Conservation (phyloP, 805 yeast genomes). For the Wickerhamiella musiphila region DNA sequence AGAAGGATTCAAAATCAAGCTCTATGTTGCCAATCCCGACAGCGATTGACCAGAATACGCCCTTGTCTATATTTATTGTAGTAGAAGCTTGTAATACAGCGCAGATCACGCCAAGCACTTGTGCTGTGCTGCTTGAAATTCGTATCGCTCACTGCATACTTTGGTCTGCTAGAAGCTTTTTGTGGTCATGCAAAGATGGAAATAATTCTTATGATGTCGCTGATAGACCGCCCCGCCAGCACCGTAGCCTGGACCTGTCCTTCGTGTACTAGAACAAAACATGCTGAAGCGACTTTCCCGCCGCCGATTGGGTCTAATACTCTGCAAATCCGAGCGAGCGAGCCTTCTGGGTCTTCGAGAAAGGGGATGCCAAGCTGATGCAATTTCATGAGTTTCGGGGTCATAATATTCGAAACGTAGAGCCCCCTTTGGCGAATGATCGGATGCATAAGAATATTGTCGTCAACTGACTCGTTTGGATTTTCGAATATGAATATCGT, state of each 20-base stretch:
- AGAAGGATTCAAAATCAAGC: slow-evolving; percentile 20
- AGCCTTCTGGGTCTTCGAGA: slow-evolving; percentile 15
- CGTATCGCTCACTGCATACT: not conserved
- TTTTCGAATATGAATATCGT: slow-evolving; percentile 13
- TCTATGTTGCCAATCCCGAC: slow-evolving; percentile 26
- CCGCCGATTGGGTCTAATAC: slow-evolving; percentile 22
- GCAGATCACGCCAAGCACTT: not conserved
- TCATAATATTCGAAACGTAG: slow-evolving; percentile 6
- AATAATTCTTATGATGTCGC: slow-evolving; percentile 2
- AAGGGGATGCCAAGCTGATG: too few relatives aligned
- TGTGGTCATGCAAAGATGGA: slow-evolving; percentile 3
- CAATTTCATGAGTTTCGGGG: not conserved
- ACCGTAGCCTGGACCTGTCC: slow-evolving; percentile 13
- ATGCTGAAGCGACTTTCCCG: slow-evolving; percentile 15
- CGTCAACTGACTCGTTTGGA: slow-evolving; percentile 2
- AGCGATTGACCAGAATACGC: too few relatives aligned
- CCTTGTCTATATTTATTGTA: too few relatives aligned
- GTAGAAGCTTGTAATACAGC: too few relatives aligned
- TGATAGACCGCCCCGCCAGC: slow-evolving; percentile 10
- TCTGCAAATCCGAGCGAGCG: slow-evolving; percentile 17
- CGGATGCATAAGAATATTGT: slow-evolving; percentile 6
- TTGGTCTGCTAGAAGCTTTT: not conserved
- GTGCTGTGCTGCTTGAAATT: not conserved
- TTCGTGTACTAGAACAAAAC: slow-evolving; percentile 17
- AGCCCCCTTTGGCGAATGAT: slow-evolving; percentile 5